A percentile compares a stretch with the other conserved stretches of the same genome.
Evolutionary conservation across 441 rosid genomes (phyloP).

Genomic region (Croton laevigatus): DNA sequence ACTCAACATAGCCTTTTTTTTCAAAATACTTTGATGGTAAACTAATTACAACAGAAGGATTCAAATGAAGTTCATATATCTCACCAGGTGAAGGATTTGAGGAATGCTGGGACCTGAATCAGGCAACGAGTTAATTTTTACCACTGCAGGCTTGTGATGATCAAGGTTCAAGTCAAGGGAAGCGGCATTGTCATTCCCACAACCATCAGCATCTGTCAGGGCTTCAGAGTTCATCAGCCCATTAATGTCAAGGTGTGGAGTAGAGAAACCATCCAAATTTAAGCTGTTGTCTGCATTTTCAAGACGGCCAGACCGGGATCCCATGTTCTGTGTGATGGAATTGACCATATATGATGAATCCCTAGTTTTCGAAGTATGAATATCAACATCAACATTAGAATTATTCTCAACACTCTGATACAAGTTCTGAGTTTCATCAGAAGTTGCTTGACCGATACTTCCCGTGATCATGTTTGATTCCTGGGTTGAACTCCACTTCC

Average conservation of each 20-base stretch:
- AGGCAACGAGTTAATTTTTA: conserved; percentile 46
- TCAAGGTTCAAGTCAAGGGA: conserved; percentile 46
- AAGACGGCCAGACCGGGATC: conserved; percentile 35
- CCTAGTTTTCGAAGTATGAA: conserved; percentile 43
- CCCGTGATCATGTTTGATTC: conserved; percentile 52
- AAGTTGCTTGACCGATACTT: conserved; percentile 45
- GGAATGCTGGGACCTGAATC: conserved; percentile 86
- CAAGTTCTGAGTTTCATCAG: conserved; percentile 62
- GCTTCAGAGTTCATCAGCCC: conserved; percentile 46
- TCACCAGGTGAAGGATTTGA: conserved; percentile 91
- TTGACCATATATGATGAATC: conserved; percentile 42
- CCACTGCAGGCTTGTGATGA: conserved; percentile 44
- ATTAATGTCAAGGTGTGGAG: conserved; percentile 51
- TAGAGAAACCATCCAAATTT: conserved; percentile 47
- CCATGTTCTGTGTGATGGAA: conserved; percentile 44
- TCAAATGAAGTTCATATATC: conserved; percentile 20
- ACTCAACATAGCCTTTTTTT: neutral
- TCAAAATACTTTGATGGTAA: neutral
- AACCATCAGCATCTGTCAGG: conserved; percentile 33
- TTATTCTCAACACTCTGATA: conserved; percentile 61
- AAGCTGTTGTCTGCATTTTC: conserved; percentile 52
- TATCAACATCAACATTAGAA: conserved; percentile 51
- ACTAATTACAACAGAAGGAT: conserved; percentile 15
- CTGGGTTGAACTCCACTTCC: conserved; percentile 80
- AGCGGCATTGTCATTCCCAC: conserved; percentile 42